These are phyloP conservation scores for Sclerotinia subarctica DNA, from an alignment of 2,329 filamentous ascomycete genomes.

Conservation along the genomic window DNA sequence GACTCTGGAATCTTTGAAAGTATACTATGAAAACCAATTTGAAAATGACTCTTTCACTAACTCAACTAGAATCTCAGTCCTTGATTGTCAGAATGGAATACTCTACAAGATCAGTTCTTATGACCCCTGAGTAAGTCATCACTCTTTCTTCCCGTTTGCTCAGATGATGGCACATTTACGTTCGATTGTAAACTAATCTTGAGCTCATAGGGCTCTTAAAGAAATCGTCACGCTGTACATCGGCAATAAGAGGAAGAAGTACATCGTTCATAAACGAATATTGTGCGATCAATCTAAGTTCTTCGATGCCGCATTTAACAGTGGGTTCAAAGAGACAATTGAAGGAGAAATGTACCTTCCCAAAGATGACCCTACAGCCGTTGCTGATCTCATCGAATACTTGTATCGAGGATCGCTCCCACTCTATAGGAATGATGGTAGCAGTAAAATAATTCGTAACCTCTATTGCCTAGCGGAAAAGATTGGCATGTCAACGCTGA, in stretches of 20 bases:
- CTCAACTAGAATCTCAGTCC: background rate
- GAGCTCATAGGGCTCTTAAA: background rate
- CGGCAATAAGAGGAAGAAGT: slow-evolving; percentile 16
- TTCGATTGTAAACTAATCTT: background rate
- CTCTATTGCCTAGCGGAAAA: slow-evolving; percentile 21
- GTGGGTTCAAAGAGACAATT: background rate
- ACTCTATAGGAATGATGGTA: too few species aligned
- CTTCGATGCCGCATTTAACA: slow-evolving; percentile 22
- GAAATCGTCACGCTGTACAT: slow-evolving; percentile 23
- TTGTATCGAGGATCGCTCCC: slow-evolving; percentile 10
- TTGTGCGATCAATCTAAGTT: slow-evolving; percentile 24
- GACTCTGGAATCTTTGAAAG: background rate
- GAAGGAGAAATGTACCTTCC: slow-evolving; percentile 15
- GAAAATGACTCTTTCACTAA: background rate
- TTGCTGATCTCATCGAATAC: slow-evolving; percentile 1
- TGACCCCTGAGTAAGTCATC: slow-evolving; percentile 5
- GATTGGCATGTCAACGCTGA: background rate
- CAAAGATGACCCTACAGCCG: slow-evolving; percentile 15
- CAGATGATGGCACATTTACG: accelerated
- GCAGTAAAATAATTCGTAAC: background rate
- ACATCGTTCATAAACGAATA: slow-evolving; percentile 26
- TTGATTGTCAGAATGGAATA: background rate
- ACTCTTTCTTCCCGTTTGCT: background rate
- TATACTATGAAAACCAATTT: background rate
- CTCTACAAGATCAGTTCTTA: background rate